phyloP scores from a whole-genome alignment of 441 rosid genomes.

The Bruguiera hainesii region DNA sequence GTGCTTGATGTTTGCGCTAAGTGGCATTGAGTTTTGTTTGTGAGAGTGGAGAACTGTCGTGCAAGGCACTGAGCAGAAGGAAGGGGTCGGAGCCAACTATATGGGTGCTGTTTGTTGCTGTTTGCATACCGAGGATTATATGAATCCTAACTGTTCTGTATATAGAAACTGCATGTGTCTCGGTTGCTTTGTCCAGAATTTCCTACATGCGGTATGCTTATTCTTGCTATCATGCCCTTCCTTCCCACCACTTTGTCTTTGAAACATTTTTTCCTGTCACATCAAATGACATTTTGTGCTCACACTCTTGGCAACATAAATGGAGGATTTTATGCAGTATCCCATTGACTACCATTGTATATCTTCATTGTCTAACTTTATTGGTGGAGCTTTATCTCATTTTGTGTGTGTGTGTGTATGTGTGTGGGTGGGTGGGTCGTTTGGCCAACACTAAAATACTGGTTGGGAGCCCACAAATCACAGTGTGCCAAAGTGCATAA shows the following conservation, averaged over 20 bases:
- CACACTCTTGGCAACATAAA: background rate
- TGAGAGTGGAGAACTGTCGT: slow-evolving; percentile 24
- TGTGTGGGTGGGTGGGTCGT: background rate
- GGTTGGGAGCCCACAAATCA: background rate
- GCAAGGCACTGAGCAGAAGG: slow-evolving; percentile 20
- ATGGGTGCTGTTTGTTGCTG: slow-evolving; percentile 97
- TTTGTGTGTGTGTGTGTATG: background rate
- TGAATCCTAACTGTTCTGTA: slow-evolving; percentile 60
- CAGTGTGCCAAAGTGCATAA: background rate
- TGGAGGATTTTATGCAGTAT: background rate
- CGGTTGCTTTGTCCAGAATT: slow-evolving; percentile 61
- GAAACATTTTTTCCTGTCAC: background rate
- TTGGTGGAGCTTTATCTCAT: background rate
- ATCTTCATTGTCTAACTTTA: background rate
- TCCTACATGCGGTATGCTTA: slow-evolving; percentile 57
- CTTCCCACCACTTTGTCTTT: background rate
- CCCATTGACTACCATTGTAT: background rate
- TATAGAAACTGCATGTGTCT: slow-evolving; percentile 80
- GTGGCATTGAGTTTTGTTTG: slow-evolving; percentile 16
- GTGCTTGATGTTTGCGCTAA: slow-evolving; percentile 18
- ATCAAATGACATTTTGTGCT: background rate
- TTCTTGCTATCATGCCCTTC: slow-evolving; percentile 6
- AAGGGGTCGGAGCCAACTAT: slow-evolving; percentile 27
- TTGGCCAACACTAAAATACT: background rate
- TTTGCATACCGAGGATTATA: slow-evolving; percentile 57